A percentile compares a stretch with the other conserved stretches of the same genome.
phyloP scores from a whole-genome alignment of 139 green algal species.

The Volvox reticuliferus region DNA sequence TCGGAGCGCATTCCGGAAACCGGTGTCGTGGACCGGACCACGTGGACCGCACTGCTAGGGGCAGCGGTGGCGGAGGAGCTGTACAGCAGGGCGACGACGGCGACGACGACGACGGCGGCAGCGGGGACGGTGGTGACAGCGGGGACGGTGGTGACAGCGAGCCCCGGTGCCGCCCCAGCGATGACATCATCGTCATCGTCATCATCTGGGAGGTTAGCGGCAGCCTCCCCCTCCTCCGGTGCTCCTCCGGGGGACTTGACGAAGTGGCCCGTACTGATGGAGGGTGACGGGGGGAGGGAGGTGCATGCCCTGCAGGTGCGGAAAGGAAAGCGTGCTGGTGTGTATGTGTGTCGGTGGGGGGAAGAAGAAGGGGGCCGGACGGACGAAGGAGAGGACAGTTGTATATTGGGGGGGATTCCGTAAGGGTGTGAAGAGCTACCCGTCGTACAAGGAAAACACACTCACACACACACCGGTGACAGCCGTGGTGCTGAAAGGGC shows the following conservation, averaged over 20 bases:
- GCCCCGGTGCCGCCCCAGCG: too few relatives aligned
- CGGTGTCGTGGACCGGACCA: constrained; percentile 42
- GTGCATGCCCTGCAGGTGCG: constrained; percentile 65
- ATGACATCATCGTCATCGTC: neutral
- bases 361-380: too few relatives aligned
- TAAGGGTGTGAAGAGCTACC: too few relatives aligned
- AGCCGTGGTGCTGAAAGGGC: too few relatives aligned
- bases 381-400: too few relatives aligned
- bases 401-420: too few relatives aligned
- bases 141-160: neutral
- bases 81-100: neutral
- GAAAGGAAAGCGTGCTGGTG: neutral
- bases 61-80: constrained; percentile 2
- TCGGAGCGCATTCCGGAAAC: constrained; percentile 76
- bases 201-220: neutral
- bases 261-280: constrained; percentile 60
- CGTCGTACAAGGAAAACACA: too few relatives aligned
- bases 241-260: neutral
- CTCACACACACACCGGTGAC: too few relatives aligned
- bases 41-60: constrained; percentile 38
- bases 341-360: too few relatives aligned
- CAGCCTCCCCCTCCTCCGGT: too few relatives aligned
- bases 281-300: constrained; percentile 59
- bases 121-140: neutral
- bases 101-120: neutral